Base-by-base conservation (phyloP, 441 rosid genomes). In the Geranium incanum region DNA sequence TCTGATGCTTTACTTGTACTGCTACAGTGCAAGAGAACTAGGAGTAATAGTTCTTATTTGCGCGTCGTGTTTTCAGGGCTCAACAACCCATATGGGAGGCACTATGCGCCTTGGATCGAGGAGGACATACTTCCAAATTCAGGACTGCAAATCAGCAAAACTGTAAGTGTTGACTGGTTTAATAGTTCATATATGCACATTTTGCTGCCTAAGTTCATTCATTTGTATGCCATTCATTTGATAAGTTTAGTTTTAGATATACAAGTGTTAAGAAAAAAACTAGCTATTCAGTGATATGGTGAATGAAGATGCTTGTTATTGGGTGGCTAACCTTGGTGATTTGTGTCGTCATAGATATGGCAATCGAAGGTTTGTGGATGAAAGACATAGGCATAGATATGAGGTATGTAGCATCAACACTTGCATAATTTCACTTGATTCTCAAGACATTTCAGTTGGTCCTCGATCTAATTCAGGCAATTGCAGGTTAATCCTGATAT, bases 81-180 rank as follows among this genome's bases (percentile, higher is more conserved):
- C 92, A 0, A 88, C 76, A 78, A 88, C 90, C 13, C 90, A 84
- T 43, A 84, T 84, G 90, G 92, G 92, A 72, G 92, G 84, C 19
- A 88, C 92, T 50, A 88, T 88, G 92, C 86, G 92, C 71, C 83
- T 88, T 81, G 92, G 92, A 43, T 86, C 90, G 12, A 81, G 92
- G 76, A 82, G 76, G 81, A 86, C 92, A 48, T 73, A 77, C 67
- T 88, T 88, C 68, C 84, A 85, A 15, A 36, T 75, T 9, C 70
- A 68, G 68, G 88, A 88, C 78, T 83, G 81, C 74, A 85, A 80
- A 74, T 76, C 88, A 67, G 85, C 85, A 12, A 88, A 80, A 79
- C 74, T 88, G 92, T 88, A 72, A 79, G 91, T 78, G 70, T 11
- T 38, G 55, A 68, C 5, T 73, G 3, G 33, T 28, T 28, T 28